phyloP scores from a whole-genome alignment of 805 yeast genomes.

The Saccharomycopsis sp. region DNA sequence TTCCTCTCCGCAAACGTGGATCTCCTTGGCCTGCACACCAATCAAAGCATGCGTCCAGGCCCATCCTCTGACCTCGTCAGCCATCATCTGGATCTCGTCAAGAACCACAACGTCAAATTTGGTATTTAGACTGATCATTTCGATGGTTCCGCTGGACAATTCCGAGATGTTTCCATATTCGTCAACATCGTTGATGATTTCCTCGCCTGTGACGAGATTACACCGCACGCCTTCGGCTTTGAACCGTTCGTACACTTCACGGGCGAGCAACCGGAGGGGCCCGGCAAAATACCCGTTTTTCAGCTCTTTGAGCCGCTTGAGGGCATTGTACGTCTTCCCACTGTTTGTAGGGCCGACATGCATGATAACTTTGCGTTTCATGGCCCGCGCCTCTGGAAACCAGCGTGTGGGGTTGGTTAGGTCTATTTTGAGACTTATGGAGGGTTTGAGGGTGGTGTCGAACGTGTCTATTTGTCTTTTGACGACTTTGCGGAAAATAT shows the following conservation, averaged over 20 bases:
- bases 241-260: conserved; percentile 85
- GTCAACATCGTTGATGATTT: conserved; percentile 66
- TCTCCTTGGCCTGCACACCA: conserved; percentile 78
- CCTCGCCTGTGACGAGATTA: conserved; percentile 94
- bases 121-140: conserved; percentile 71
- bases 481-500: background rate
- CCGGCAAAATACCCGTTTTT: conserved; percentile 89
- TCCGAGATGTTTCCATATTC: conserved; percentile 63
- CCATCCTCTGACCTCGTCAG: conserved; percentile 72
- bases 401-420: conserved; percentile 61
- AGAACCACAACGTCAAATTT: conserved; percentile 81
- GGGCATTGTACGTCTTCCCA: conserved; percentile 86
- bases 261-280: conserved; percentile 81
- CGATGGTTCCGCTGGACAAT: conserved; percentile 83
- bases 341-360: conserved; percentile 98
- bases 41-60: conserved; percentile 92
- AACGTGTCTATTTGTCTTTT: background rate
- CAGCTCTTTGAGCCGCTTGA: conserved; percentile 57
- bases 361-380: conserved; percentile 74
- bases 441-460: background rate
- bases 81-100: conserved; percentile 95
- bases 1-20: conserved; percentile 92
- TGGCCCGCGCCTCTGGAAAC: conserved; percentile 79
- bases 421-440: conserved; percentile 29
- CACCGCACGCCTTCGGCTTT: conserved; percentile 60